phyloP scores from a whole-genome alignment of 2,329 filamentous ascomycete genomes.

The Triangularia verruculosa region DNA sequence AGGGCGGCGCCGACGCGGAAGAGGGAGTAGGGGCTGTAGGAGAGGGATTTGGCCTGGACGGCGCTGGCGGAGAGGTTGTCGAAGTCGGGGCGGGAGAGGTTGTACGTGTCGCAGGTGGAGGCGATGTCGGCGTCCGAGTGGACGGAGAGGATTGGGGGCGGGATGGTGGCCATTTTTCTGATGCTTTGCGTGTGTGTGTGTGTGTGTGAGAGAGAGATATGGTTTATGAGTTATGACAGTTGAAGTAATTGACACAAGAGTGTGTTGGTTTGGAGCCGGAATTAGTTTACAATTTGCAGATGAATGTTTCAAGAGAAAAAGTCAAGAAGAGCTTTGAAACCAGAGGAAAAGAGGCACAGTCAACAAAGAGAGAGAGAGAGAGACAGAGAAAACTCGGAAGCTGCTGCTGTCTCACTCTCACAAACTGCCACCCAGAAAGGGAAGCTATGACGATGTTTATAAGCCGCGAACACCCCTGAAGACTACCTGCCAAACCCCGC shows the following conservation, averaged over 20 bases:
- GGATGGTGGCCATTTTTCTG: constrained; percentile 16
- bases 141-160: constrained; percentile 27
- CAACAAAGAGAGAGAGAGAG: not conserved
- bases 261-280: too few species aligned
- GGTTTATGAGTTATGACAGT: too few species aligned
- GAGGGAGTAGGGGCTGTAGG: constrained; percentile 90
- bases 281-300: too few species aligned
- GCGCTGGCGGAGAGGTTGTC: constrained; percentile 59
- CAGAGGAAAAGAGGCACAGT: not conserved
- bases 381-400: too few species aligned
- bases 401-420: not conserved
- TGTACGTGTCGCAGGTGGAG: constrained; percentile 38
- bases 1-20: constrained; percentile 88
- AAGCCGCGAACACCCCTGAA: not conserved
- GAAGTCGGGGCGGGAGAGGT: constrained; percentile 63
- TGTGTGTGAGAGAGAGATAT: too few species aligned
- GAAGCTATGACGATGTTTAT: not conserved
- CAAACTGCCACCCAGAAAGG: not conserved
- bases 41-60: constrained; percentile 68
- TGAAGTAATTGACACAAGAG: too few species aligned
- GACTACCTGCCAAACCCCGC: not conserved
- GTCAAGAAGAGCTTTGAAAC: not conserved
- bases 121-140: constrained; percentile 27
- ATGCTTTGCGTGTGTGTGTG: not conserved
- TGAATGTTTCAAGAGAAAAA: not conserved